Base-by-base conservation (phyloP, 768 basidiomycete species). In the Hericium alpestre region DNA sequence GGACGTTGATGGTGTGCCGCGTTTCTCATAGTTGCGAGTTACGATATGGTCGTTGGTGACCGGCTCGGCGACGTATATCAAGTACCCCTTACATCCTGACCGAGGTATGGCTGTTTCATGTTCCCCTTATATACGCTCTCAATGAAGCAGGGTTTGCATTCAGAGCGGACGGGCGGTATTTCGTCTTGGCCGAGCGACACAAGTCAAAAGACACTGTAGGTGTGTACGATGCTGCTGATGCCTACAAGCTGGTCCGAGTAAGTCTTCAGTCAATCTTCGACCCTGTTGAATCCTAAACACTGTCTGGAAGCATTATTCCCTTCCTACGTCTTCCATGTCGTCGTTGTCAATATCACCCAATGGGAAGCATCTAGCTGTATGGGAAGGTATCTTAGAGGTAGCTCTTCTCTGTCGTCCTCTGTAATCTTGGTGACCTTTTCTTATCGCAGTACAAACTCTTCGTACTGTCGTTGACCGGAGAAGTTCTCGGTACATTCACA, bases 331-430 rank as follows among this genome's bases (percentile, higher is more conserved):
- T 4, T 83, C 85, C 13, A 66, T 93, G 43, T 75, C 86, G 7
- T 87, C 87, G 0, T 65, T 93, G 38, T 74, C 83, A 1, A 70
- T 93, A 22, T 93, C 91, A 18, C 90, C 91, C 1, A 82, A 76
- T 1, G 89, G 90, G 8, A 84, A 82, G 60, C 71, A 86, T 68
- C 61, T 93, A 40, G 89, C 89, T 3, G 75, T 87, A 0, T 93
- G 90, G 90, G 90, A 93, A 67, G 84, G 87, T 1, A 78, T 86
- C 10, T 69, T 92, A n/a, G 88, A 93, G 75, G 90, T 89, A 60
- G 25, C 74, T 65, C 43, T 32, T 20, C 49, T 40, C 15, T 54
- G 18, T 1, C 37, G 22, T 16, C 20, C 3, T 46, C 52, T 47
- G 38, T 32, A 4, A 49, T 56, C 32, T 53, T 46, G 46, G 12